Conservation (phyloP, 129 eudicot species). For the Flaveria linearis region DNA sequence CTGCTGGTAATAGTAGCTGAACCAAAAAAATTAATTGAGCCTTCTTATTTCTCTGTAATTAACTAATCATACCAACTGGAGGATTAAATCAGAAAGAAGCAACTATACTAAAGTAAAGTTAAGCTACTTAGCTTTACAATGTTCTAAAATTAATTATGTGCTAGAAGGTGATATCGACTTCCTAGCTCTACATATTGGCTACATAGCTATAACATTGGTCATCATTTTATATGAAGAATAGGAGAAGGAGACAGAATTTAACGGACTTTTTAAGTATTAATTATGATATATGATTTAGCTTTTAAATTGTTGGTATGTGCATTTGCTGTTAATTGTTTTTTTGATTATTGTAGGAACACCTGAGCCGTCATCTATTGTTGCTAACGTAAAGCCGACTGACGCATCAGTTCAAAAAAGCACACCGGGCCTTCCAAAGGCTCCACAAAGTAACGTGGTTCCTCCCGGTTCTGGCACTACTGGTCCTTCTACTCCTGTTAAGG, state of each 20-base stretch:
- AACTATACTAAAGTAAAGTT: too few species aligned
- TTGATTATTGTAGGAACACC: conserved; percentile 45
- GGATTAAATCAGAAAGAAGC: too few species aligned
- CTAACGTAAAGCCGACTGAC: conserved; percentile 44
- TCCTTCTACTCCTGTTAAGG: conserved; percentile 72
- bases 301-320: background rate
- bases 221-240: background rate
- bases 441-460: conserved; percentile 42
- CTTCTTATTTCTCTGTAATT: too few species aligned
- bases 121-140: too few species aligned
- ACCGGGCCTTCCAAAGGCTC: conserved; percentile 64
- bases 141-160: too few species aligned
- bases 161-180: too few species aligned
- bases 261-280: background rate
- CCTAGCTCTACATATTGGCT: background rate
- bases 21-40: too few species aligned
- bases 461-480: conserved; percentile 37
- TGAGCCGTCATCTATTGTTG: conserved; percentile 42
- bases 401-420: conserved; percentile 48
- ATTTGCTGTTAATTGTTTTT: background rate
- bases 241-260: background rate
- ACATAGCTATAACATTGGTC: background rate
- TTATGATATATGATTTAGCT: conserved; percentile 2
- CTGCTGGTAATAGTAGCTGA: too few species aligned
- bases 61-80: too few species aligned